A percentile compares a stretch with the other conserved stretches of the same genome.
Conservation (phyloP, 441 rosid genomes). For the Euphorbia celastroides region DNA sequence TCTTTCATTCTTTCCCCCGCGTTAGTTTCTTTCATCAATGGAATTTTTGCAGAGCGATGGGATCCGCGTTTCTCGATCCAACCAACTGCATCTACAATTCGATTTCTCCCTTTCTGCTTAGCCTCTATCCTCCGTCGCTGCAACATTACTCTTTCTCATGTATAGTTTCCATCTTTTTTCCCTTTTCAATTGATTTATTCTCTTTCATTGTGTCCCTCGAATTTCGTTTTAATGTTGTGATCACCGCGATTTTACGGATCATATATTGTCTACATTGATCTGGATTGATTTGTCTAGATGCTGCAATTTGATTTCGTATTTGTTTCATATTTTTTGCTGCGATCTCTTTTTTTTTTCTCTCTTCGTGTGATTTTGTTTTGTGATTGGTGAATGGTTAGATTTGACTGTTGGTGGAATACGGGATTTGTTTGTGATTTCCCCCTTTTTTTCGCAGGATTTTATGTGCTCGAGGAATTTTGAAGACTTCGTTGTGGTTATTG, state of each 20-base stretch:
- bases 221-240: neutral
- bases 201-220: neutral
- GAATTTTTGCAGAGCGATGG: slow-evolving; percentile 43
- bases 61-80: slow-evolving; percentile 52
- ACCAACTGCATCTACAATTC: slow-evolving; percentile 13
- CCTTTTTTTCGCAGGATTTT: neutral
- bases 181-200: neutral
- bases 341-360: neutral
- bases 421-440: neutral
- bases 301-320: neutral
- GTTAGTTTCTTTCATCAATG: slow-evolving; percentile 33
- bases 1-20: slow-evolving; percentile 2
- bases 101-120: slow-evolving; percentile 6
- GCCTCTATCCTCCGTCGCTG: neutral
- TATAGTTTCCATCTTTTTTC: slow-evolving; percentile 2
- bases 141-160: neutral
- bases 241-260: neutral
- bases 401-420: neutral
- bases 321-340: slow-evolving; percentile 9
- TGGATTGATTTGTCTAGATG: slow-evolving; percentile 2
- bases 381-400: neutral
- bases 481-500: neutral
- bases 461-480: neutral
- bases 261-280: slow-evolving; percentile 21
- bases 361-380: too few relatives aligned